Evolutionary conservation across 148 eudicot genomes (phyloP), one percentile per base, ranked within the genome.

Genomic region (Silene latifolia): DNA sequence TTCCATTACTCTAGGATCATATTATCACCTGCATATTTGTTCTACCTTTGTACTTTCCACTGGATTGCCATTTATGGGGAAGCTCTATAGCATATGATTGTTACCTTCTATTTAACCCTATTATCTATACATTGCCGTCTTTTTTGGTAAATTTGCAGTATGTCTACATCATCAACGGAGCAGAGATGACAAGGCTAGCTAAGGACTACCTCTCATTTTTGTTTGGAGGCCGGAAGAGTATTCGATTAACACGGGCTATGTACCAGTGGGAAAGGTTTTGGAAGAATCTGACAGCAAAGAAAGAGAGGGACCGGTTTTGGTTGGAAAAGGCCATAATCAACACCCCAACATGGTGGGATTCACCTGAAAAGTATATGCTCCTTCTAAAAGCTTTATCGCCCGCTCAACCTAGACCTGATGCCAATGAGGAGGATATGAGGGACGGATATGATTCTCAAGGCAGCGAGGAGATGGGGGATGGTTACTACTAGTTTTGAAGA

Each of bases 341-440:
- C 47, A 90, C 95, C 18, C 82, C 85, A 7, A 92, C 95, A 8
- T 85, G 84, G 84, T 87, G 77, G 71, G 90, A 87, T 74, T 61
- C 74, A 71, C 90, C 88, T 29, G 67, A 75, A 11, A 87, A 85
- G 74, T 85, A 87, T 70, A 69, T 42, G 79, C 84, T 23, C 29
- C 46, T 80, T 29, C 56, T 80, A 20, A 63, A 18, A 68, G 72
- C 85, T 75, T 58, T 48, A 60, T 6, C 53, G 13, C 69, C 59
- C 63, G 7, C 10, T 70, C 39, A 0, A 8, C 61, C 29, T 32
- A 42, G 13, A 42, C 47, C 64, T 57, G 53, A 35, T 35, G 11
- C 48, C 18, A 19, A n/a, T 35, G 75, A 20, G 15, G 63, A 64
- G 10, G 42, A 58, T 17, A 12, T 17, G 53, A 19, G 51, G 2